A percentile compares a stretch with the other conserved stretches of the same genome.
phyloP scores from a whole-genome alignment of 768 basidiomycete genomes.

The Chlorophyllum brunneum region DNA sequence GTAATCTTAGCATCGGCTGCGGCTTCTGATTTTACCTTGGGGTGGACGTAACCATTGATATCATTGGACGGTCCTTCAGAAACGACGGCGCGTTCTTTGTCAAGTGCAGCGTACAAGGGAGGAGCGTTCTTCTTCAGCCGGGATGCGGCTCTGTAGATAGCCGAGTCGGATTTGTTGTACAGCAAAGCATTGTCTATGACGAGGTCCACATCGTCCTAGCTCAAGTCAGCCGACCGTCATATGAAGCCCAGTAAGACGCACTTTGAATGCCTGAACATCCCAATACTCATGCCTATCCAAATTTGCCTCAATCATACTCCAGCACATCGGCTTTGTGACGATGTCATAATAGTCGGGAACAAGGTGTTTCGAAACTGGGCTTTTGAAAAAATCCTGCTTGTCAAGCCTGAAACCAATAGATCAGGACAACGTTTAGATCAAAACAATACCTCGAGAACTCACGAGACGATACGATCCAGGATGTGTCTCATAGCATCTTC shows the following conservation, averaged over 20 bases:
- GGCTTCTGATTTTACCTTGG: not conserved
- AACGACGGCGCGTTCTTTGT: slow-evolving; percentile 21
- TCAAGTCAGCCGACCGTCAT: not conserved
- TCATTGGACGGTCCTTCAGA: not conserved
- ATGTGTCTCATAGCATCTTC: slow-evolving; percentile 54
- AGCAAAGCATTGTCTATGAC: slow-evolving; percentile 82
- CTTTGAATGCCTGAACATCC: slow-evolving; percentile 72
- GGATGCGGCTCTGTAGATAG: slow-evolving; percentile 65
- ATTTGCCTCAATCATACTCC: slow-evolving; percentile 76
- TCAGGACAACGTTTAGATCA: not conserved
- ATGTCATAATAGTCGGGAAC: slow-evolving; percentile 93
- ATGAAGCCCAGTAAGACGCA: slow-evolving; percentile 21
- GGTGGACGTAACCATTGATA: not conserved
- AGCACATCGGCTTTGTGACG: slow-evolving; percentile 85
- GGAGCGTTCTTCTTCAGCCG: slow-evolving; percentile 45
- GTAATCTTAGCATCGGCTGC: not conserved
- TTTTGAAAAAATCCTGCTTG: slow-evolving; percentile 69
- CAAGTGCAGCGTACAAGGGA: slow-evolving; percentile 41
- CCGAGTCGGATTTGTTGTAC: slow-evolving; percentile 79
- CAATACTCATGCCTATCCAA: slow-evolving; percentile 82
- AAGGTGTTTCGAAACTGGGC: slow-evolving; percentile 72
- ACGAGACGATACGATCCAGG: slow-evolving; percentile 73
- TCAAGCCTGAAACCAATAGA: slow-evolving; percentile 45
- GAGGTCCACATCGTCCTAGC: slow-evolving; percentile 74
- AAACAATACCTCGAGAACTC: slow-evolving; percentile 22